Evolutionary conservation across 805 yeast species (phyloP).

Genomic region (Zygoascus ofunaensis): DNA sequence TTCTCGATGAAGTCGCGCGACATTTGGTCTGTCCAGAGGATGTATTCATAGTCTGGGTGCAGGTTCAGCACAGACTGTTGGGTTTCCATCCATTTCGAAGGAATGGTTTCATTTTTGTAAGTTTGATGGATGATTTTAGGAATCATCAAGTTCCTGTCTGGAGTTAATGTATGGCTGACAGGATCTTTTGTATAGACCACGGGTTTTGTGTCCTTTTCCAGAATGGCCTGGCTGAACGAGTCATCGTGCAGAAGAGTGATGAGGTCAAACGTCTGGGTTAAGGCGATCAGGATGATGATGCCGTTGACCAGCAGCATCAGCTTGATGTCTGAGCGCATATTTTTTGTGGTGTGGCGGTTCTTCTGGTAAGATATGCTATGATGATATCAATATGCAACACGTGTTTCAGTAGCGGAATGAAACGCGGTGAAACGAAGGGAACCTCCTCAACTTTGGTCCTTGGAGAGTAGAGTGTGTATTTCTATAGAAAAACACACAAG

Average conservation of each 20-base stretch:
- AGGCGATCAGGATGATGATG: slow-evolving; percentile 31
- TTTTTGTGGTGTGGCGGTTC: too few relatives aligned
- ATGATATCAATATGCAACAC: too few relatives aligned
- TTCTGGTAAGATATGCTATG: too few relatives aligned
- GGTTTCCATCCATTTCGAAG: slow-evolving; percentile 72
- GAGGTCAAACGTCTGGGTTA: slow-evolving; percentile 62
- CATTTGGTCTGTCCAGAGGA: slow-evolving; percentile 81
- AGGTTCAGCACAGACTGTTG: slow-evolving; percentile 66
- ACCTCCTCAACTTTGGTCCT: too few relatives aligned
- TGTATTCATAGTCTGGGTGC: slow-evolving; percentile 81
- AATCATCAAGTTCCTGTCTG: slow-evolving; percentile 37
- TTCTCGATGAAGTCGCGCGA: slow-evolving; percentile 68
- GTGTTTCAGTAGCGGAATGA: too few relatives aligned
- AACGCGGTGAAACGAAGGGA: too few relatives aligned
- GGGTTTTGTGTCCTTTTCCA: slow-evolving; percentile 55
- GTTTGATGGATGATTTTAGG: slow-evolving; percentile 94
- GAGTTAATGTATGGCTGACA: slow-evolving; percentile 4
- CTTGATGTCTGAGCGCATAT: slow-evolving; percentile 16
- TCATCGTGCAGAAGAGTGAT: slow-evolving; percentile 69
- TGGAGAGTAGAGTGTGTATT: too few relatives aligned
- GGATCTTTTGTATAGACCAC: slow-evolving; percentile 30
- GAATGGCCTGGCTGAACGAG: slow-evolving; percentile 52
- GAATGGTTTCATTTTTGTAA: slow-evolving; percentile 68
- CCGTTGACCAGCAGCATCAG: slow-evolving; percentile 19
- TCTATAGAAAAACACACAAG: too few relatives aligned